Conservation (phyloP, 371 early-diverging fungal species). For the Zychaea mexicana region DNA sequence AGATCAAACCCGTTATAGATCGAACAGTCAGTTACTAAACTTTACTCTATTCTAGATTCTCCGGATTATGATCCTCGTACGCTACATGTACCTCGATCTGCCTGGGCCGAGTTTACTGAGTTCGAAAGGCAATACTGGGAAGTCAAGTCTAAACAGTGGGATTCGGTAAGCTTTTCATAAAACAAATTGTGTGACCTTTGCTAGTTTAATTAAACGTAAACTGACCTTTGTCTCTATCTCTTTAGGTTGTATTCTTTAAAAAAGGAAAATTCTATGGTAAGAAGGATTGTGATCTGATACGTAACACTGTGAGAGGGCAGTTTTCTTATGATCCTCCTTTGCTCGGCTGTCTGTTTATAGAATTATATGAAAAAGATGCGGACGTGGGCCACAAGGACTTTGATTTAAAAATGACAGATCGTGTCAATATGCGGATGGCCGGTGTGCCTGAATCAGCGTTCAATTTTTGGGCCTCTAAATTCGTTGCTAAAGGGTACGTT, state of each 20-base stretch:
- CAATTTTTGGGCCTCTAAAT: conserved; percentile 96
- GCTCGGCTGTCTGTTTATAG: conserved; percentile 35
- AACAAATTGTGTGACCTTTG: too few relatives aligned
- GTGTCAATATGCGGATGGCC: conserved; percentile 99
- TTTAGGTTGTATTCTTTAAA: conserved; percentile 95
- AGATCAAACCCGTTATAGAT: not conserved
- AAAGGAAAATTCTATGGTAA: conserved; percentile 98
- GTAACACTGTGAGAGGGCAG: not conserved
- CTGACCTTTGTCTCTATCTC: not conserved
- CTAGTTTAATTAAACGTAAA: too few relatives aligned
- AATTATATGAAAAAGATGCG: conserved; percentile 99
- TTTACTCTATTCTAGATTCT: not conserved
- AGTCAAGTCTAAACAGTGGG: conserved; percentile 95
- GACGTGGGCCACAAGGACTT: conserved; percentile 97
- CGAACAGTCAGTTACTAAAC: not conserved
- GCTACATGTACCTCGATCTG: conserved; percentile 81
- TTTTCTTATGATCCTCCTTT: not conserved
- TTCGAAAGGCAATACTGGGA: conserved; percentile 99
- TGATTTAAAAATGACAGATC: conserved; percentile 95
- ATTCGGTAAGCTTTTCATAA: conserved; percentile 67
- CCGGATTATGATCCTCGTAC: conserved; percentile 95
- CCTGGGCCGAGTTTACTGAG: conserved; percentile 89
- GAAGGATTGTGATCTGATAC: not conserved
- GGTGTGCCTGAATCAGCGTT: conserved; percentile 98
- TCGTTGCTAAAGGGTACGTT: conserved; percentile 92